Base-by-base conservation (phyloP, 768 basidiomycete genomes). In the Lactarius pseudohatsudake region DNA sequence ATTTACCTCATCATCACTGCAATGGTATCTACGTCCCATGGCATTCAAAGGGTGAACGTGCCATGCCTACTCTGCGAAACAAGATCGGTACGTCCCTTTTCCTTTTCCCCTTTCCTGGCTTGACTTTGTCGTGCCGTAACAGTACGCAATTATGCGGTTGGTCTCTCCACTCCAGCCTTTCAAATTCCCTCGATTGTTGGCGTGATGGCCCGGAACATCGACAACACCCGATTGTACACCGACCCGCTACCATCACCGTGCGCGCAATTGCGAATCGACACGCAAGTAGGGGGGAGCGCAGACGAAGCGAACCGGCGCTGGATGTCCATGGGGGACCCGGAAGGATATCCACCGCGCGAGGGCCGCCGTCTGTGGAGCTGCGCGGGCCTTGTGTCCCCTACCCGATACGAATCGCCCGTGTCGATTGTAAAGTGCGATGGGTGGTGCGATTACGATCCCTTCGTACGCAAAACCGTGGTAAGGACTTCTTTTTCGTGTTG, bases 1-100 rank as follows among this genome's bases (percentile, higher is more conserved):
- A 73, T 38, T 60, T 73, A 10, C 67, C 64, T 11, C 72, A 73
- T 59, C 66, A 71, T 40, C 32, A 62, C 6, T 73, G 72, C 59
- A 71, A 73, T 59, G 43, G 59, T 1, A 58, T 70, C 9, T 72
- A 69, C 66, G 64, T 64, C 55, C 72, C 71, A 3, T 71, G 71
- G 71, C 54, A 58, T 2, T 66, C 65, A 28, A 66, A 59, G 41
- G 72, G 72, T 18, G 26, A 61, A 22, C 68, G 72, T 13, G 28
- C 50, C 32, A 45, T 67, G 16, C 56, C 53, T 13, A 69, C 68
- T 1, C 4, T 62, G 57, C 70, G 61, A 61, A 45, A 61, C 20
- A 45, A 56, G 2, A 66, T 62, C 22, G 61, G 70, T 62, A 36
- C 36, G 68, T 59, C 10, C 36, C 40, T 47, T 32, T 16, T n/a